Conservation (phyloP, 495 filamentous ascomycete species). For the Tuber calosporum region DNA sequence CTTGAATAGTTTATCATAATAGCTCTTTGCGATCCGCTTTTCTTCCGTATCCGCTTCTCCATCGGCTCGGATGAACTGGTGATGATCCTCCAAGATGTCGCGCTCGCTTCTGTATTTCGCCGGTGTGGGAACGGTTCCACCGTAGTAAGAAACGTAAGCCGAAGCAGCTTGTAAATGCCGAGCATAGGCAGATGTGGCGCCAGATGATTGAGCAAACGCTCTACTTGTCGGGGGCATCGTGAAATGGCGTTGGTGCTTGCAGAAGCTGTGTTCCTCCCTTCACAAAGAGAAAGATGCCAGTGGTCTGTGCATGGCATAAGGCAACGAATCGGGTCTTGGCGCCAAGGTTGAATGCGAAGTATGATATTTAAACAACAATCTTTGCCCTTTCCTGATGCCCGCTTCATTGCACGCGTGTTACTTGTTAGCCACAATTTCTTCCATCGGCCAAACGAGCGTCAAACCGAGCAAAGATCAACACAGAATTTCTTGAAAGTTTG, state of each 20-base stretch:
- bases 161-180: constrained; percentile 37
- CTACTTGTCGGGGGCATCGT: constrained; percentile 1
- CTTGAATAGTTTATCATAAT: constrained; percentile 41
- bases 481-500: constrained; percentile 27
- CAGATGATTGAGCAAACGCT: constrained; percentile 37
- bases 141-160: constrained; percentile 37
- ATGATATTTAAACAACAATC: neutral
- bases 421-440: constrained; percentile 37
- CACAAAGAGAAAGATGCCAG: neutral
- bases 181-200: constrained; percentile 37
- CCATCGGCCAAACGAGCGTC: constrained; percentile 41
- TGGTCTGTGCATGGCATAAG: neutral
- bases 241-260: constrained; percentile 5
- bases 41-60: constrained; percentile 25
- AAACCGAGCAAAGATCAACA: constrained; percentile 39
- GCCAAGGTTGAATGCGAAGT: neutral
- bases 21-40: constrained; percentile 31
- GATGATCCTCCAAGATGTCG: constrained; percentile 41
- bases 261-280: neutral
- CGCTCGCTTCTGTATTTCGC: constrained; percentile 34
- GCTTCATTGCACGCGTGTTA: constrained; percentile 39
- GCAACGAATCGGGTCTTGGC: neutral
- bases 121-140: constrained; percentile 18
- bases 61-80: constrained; percentile 39
- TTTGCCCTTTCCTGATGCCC: neutral